These are phyloP conservation scores for Ogataea dorogensis DNA, from an alignment of 805 yeast species.

Conservation along the genomic window DNA sequence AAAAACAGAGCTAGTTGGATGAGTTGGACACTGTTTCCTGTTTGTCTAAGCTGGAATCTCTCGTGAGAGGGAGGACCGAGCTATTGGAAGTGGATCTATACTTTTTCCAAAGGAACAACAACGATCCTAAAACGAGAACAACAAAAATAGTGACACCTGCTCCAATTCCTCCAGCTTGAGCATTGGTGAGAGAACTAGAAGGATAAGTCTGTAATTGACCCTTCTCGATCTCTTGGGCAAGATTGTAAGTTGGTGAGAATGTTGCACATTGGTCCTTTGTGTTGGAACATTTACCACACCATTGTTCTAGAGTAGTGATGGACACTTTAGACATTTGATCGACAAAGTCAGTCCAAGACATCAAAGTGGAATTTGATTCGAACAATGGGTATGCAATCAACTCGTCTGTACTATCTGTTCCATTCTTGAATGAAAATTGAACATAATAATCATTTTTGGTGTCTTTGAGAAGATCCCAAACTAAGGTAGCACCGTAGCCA, in stretches of 20 bases:
- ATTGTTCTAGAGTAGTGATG: conserved; percentile 28
- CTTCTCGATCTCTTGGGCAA: conserved; percentile 30
- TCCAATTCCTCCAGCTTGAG: conserved; percentile 52
- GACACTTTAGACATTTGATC: conserved; percentile 28
- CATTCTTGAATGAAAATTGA: conserved; percentile 46
- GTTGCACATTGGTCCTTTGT: conserved; percentile 35
- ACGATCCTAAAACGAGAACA: conserved; percentile 34
- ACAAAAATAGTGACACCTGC: conserved; percentile 52
- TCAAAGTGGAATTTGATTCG: conserved; percentile 30
- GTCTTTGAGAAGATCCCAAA: conserved; percentile 41
- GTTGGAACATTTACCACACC: conserved; percentile 43
- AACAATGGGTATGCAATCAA: conserved; percentile 39
- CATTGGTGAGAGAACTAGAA: conserved; percentile 32
- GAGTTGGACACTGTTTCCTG: not conserved
- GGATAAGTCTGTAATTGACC: too few relatives aligned
- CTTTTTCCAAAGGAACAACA: conserved; percentile 27
- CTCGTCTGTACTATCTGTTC: conserved; percentile 38
- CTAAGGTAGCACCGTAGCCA: conserved; percentile 44
- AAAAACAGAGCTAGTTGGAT: not conserved
- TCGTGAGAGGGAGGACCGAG: conserved; percentile 5
- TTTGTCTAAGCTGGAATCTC: conserved; percentile 1
- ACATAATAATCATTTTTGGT: conserved; percentile 34
- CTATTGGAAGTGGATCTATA: not conserved
- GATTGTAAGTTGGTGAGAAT: conserved; percentile 32
- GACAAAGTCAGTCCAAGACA: conserved; percentile 39